A percentile compares a stretch with the other conserved stretches of the same genome.
These are phyloP conservation scores for Penicillium nucicola DNA, from an alignment of 495 filamentous ascomycete species.

Conservation along the genomic window DNA sequence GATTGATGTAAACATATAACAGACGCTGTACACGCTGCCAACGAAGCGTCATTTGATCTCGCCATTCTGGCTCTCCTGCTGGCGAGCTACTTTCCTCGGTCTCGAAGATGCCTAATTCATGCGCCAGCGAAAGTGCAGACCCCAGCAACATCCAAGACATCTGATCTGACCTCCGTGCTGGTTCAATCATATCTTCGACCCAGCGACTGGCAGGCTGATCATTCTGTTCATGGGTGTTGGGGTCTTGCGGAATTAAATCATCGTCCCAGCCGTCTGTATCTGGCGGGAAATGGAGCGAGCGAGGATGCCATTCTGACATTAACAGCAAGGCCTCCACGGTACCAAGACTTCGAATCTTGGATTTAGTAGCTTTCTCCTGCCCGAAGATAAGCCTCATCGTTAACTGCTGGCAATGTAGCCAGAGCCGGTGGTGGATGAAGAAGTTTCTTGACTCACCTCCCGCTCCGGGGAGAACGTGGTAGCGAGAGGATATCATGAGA, in stretches of 20 bases:
- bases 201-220: slow-evolving; percentile 33
- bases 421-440: slow-evolving; percentile 53
- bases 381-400: slow-evolving; percentile 51
- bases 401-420: slow-evolving; percentile 52
- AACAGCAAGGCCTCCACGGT: slow-evolving; percentile 51
- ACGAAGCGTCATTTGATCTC: slow-evolving; percentile 38
- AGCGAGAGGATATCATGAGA: slow-evolving; percentile 53
- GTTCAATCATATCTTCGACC: slow-evolving; percentile 50
- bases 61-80: slow-evolving; percentile 27
- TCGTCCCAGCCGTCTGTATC: slow-evolving; percentile 50
- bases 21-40: slow-evolving; percentile 44
- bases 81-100: slow-evolving; percentile 24
- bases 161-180: slow-evolving; percentile 50
- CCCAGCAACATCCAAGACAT: slow-evolving; percentile 58
- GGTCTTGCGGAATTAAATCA: slow-evolving; percentile 29
- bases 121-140: slow-evolving; percentile 47
- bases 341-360: slow-evolving; percentile 45
- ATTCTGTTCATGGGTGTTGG: slow-evolving; percentile 12
- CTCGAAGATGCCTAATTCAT: slow-evolving; percentile 52
- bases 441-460: slow-evolving; percentile 51
- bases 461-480: slow-evolving; percentile 49
- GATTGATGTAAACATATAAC: slow-evolving; percentile 52
- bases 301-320: slow-evolving; percentile 56
- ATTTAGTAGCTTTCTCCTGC: slow-evolving; percentile 45
- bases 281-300: slow-evolving; percentile 51